Percentiles rank a stretch among this genome's conserved stretches.
Conservation (phyloP, 2,329 filamentous ascomycete species). For the Xylaria sp. region DNA sequence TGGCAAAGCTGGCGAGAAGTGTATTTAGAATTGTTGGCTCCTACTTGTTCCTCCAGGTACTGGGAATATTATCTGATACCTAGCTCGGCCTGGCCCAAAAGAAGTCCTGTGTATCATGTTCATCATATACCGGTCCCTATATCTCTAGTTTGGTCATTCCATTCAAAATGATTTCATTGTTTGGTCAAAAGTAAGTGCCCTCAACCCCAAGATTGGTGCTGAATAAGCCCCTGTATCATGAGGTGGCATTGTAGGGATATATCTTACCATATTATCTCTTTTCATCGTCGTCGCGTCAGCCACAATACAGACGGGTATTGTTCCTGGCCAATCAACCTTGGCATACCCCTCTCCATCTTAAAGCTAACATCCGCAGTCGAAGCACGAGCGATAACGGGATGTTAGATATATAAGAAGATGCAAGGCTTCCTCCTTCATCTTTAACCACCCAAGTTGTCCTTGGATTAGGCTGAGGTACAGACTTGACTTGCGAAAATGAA, state of each 20-base stretch:
- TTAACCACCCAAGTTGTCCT: background rate
- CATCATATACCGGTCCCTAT: too few relatives aligned
- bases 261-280: background rate
- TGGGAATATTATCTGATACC: too few relatives aligned
- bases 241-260: background rate
- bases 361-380: too few relatives aligned
- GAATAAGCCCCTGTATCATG: background rate
- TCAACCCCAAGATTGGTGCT: background rate
- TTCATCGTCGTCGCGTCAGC: background rate
- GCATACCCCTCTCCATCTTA: background rate
- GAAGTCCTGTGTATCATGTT: too few relatives aligned
- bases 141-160: too few relatives aligned
- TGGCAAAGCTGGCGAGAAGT: too few relatives aligned
- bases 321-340: background rate
- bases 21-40: too few relatives aligned
- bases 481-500: background rate
- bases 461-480: background rate
- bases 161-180: background rate
- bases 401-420: background rate
- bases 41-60: too few relatives aligned
- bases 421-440: background rate
- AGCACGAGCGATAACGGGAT: too few relatives aligned
- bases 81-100: too few relatives aligned
- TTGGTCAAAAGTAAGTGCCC: background rate
- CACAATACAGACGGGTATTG: background rate